Conservation (phyloP, 805 yeast genomes). For the Kuraishia ogatae region DNA sequence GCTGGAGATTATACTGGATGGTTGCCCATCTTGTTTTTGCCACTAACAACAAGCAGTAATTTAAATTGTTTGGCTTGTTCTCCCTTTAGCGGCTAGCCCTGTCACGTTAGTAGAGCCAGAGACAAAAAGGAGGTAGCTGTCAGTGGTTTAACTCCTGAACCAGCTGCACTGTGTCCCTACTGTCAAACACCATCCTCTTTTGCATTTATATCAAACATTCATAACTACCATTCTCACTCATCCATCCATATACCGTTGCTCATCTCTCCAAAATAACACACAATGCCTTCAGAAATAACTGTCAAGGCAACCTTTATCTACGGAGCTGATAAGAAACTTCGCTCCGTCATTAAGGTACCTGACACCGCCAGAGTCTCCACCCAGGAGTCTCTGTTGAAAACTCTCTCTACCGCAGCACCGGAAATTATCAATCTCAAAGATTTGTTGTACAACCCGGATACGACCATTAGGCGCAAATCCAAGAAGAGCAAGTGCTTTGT, state of each 20-base stretch:
- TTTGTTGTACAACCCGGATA: neutral
- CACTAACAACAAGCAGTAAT: too few relatives aligned
- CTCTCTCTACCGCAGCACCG: neutral
- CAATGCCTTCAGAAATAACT: neutral
- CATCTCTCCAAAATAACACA: too few relatives aligned
- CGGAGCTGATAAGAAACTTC: neutral
- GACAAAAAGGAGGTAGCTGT: neutral
- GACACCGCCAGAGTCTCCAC: neutral
- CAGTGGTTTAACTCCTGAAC: too few relatives aligned
- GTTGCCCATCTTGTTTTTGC: neutral
- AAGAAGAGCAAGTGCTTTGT: conserved; percentile 34
- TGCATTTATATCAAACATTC: neutral
- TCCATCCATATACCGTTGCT: neutral
- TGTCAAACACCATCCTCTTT: too few relatives aligned
- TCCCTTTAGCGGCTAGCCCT: neutral
- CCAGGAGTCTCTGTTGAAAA: neutral
- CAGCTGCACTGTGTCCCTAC: too few relatives aligned
- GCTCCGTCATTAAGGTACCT: neutral
- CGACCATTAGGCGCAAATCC: conserved; percentile 31
- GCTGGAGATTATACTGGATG: neutral
- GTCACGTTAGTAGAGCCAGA: neutral
- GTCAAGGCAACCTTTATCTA: neutral
- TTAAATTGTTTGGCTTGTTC: neutral
- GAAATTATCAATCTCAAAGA: neutral
- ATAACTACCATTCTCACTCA: too few relatives aligned